Percentiles rank a stretch among this genome's conserved stretches.
phyloP scores from a whole-genome alignment of 768 basidiomycete genomes.

The Sarcodon aspratus region DNA sequence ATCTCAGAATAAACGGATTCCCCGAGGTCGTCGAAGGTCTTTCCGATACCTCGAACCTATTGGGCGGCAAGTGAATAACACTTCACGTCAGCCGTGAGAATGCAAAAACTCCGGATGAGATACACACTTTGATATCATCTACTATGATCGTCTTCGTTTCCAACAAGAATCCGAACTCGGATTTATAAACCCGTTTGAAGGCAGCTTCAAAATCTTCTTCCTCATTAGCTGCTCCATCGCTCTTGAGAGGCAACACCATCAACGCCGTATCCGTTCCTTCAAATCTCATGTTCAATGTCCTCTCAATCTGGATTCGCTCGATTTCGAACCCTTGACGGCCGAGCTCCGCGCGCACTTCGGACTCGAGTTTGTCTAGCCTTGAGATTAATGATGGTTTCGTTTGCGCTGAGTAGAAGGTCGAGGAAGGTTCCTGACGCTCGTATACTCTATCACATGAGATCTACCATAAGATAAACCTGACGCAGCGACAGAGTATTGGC shows the following conservation, averaged over 20 bases:
- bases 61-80: not conserved
- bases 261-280: conserved; percentile 89
- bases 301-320: conserved; percentile 60
- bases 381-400: conserved; percentile 42
- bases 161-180: conserved; percentile 87
- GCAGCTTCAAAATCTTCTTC: conserved; percentile 66
- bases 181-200: conserved; percentile 72
- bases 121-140: conserved; percentile 76
- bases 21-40: conserved; percentile 76
- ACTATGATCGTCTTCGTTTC: conserved; percentile 77
- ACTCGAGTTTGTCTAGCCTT: conserved; percentile 61
- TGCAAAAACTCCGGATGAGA: not conserved
- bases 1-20: conserved; percentile 73
- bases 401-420: conserved; percentile 58
- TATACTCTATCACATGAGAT: conserved; percentile 39
- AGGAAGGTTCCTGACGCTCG: conserved; percentile 85
- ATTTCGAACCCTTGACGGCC: conserved; percentile 71
- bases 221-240: conserved; percentile 32
- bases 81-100: not conserved
- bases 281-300: conserved; percentile 87
- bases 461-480: not conserved
- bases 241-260: conserved; percentile 59
- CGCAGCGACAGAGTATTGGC: conserved; percentile 6
- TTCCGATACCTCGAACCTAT: conserved; percentile 81
- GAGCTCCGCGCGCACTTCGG: conserved; percentile 56